Conservation (phyloP, 352 stramenopile species). For the Blastocystis sp. region DNA sequence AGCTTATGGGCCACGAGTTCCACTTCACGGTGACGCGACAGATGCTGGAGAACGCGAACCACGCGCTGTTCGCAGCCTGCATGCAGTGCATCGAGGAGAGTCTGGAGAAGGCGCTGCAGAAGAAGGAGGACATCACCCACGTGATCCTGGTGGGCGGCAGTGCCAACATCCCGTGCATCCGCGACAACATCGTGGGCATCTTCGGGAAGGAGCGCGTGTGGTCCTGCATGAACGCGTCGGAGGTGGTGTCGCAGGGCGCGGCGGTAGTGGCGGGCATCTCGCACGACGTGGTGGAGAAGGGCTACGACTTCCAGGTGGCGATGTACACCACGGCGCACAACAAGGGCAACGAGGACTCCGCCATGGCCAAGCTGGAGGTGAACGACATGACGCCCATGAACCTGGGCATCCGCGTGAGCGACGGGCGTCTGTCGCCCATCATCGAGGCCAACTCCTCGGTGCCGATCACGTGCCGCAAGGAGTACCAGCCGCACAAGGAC, state of each 20-base stretch:
- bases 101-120: background rate
- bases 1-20: conserved; percentile 27
- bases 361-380: background rate
- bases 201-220: conserved; percentile 39
- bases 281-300: conserved; percentile 47
- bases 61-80: background rate
- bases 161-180: conserved; percentile 43
- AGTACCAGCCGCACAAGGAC: conserved; percentile 33
- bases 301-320: conserved; percentile 49
- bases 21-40: background rate
- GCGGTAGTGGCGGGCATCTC: conserved; percentile 34
- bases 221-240: background rate
- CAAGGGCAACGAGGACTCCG: conserved; percentile 10
- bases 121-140: conserved; percentile 5
- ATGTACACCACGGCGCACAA: conserved; percentile 66
- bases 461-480: background rate
- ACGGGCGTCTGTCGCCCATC: conserved; percentile 23
- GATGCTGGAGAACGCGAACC: background rate
- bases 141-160: conserved; percentile 41
- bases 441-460: background rate
- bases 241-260: conserved; percentile 39
- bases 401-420: conserved; percentile 30
- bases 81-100: background rate
- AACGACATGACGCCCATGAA: conserved; percentile 59
- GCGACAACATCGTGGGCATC: background rate